Conservation (phyloP, 208 protist species). For the Angomonas ambiguus region DNA sequence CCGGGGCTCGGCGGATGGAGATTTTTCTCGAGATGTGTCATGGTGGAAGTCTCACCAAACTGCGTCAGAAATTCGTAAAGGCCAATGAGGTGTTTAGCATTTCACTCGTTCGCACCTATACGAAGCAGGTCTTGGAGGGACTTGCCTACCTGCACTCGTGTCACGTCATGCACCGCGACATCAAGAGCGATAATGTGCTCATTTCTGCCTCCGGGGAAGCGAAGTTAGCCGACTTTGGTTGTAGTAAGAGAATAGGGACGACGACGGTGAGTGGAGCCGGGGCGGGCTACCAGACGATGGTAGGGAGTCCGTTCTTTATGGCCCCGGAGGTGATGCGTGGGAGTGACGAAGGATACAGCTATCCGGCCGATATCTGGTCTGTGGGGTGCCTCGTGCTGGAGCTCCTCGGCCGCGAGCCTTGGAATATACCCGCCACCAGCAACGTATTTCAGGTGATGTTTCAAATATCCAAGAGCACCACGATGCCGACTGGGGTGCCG, state of each 20-base stretch:
- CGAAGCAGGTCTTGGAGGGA: conserved; percentile 84
- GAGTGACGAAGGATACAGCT: conserved; percentile 45
- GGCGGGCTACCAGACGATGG: conserved; percentile 62
- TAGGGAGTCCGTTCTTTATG: conserved; percentile 87
- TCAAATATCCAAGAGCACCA: conserved; percentile 55
- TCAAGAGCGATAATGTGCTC: conserved; percentile 92
- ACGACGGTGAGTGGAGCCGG: conserved; percentile 13
- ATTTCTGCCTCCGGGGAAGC: conserved; percentile 81
- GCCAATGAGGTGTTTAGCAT: conserved; percentile 67
- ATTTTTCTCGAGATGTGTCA: conserved; percentile 90
- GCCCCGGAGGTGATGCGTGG: conserved; percentile 77
- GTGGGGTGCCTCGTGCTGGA: conserved; percentile 85
- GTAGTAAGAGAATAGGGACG: conserved; percentile 82
- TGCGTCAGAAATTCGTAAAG: conserved; percentile 68
- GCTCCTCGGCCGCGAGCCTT: conserved; percentile 78
- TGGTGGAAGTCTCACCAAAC: conserved; percentile 56
- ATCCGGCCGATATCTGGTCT: conserved; percentile 83
- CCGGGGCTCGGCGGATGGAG: conserved; percentile 64
- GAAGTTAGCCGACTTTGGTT: conserved; percentile 95
- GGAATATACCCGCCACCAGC: conserved; percentile 25
- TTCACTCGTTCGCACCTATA: conserved; percentile 74
- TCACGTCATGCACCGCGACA: conserved; percentile 83
- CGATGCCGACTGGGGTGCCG: conserved; percentile 75
- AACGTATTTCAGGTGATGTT: conserved; percentile 84
- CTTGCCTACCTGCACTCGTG: conserved; percentile 80